Evolutionary conservation across 2,329 filamentous ascomycete species (phyloP).

Genomic region (Colletotrichum tofieldiae): DNA sequence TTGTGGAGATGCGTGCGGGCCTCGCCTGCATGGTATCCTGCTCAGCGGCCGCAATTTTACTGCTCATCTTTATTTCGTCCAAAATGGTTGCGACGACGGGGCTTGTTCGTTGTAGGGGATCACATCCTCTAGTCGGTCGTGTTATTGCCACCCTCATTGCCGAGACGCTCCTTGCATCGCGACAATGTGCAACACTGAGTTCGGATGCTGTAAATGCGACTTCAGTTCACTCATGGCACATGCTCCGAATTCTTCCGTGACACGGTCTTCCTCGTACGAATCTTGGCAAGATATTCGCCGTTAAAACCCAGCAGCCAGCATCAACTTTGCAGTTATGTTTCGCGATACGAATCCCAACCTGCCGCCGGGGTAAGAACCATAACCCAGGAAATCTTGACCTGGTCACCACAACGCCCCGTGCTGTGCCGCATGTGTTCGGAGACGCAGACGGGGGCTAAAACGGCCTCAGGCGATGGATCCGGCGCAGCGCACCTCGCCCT

Average conservation of each 20-base stretch:
- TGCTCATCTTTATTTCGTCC: not conserved
- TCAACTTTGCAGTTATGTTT: not conserved
- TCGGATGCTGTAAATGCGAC: slow-evolving; percentile 2
- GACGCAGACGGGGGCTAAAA: not conserved
- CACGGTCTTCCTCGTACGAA: too few species aligned
- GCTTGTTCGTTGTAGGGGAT: not conserved
- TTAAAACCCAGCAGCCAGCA: not conserved
- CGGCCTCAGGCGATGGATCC: not conserved
- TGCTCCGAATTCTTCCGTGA: not conserved
- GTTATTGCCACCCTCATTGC: not conserved
- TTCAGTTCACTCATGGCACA: not conserved
- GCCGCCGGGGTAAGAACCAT: not conserved
- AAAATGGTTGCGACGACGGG: not conserved
- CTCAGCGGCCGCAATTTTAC: not conserved
- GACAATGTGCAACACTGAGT: not conserved
- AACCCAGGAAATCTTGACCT: not conserved
- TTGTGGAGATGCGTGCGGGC: not conserved
- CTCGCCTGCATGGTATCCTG: not conserved
- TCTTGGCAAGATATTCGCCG: not conserved
- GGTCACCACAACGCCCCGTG: not conserved
- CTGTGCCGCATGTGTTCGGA: not conserved
- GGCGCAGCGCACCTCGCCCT: slow-evolving; percentile 26
- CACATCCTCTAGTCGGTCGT: not conserved
- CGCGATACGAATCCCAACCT: not conserved
- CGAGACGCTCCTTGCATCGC: not conserved